Evolutionary conservation across 495 filamentous ascomycete species (phyloP).

Genomic region (Xylaria acuta): DNA sequence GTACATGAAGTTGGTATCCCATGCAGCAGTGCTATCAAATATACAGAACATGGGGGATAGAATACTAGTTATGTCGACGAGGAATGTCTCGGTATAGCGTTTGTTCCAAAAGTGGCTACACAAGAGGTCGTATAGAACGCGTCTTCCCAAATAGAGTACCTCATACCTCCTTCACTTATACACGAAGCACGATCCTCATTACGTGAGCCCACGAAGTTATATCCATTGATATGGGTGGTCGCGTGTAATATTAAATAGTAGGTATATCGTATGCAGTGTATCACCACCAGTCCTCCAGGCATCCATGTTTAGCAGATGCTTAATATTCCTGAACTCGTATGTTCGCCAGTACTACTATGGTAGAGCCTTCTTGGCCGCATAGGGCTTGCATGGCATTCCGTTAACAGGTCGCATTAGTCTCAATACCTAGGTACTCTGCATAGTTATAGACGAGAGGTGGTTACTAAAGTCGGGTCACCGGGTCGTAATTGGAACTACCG

Average conservation of each 20-base stretch:
- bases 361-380: neutral
- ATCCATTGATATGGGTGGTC: neutral
- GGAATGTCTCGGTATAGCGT: no score
- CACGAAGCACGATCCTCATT: neutral
- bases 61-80: no score
- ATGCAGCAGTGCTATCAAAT: neutral
- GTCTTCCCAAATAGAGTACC: no score
- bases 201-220: neutral
- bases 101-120: no score
- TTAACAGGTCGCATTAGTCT: neutral
- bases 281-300: neutral
- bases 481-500: neutral
- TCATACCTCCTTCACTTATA: no score
- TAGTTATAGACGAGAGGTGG: neutral
- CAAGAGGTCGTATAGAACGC: no score
- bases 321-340: neutral
- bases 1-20: neutral
- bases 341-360: neutral
- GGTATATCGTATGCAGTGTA: neutral
- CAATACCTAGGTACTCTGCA: neutral
- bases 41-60: no score
- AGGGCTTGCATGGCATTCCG: neutral
- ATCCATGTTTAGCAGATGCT: neutral
- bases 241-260: neutral
- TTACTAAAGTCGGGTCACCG: neutral